Base-by-base conservation (phyloP, 768 basidiomycete species). In the Lactarius tabidus region DNA sequence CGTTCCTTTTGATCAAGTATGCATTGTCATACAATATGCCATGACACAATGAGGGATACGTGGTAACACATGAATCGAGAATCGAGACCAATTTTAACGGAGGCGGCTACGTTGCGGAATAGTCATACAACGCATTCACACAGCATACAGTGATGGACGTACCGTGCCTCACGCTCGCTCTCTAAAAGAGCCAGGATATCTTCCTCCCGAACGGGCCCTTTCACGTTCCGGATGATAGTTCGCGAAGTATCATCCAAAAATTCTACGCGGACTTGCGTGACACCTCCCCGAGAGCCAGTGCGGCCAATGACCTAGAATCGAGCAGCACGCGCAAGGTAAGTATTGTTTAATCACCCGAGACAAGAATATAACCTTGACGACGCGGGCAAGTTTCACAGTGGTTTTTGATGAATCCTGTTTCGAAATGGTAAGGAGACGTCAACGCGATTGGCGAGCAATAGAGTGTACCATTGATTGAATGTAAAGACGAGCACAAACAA, bases 111-210 rank as follows among this genome's bases (percentile, higher is more conserved):
- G 53, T 33, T 57, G 51, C n/a, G 28, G 35, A 51, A 59, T 36
- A 23, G 45, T 63, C 58, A 60, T 17, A 57, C 20, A 52, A 39
- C 12, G 39, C 9, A 31, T 59, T n/a, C 12, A 57, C 23, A 55
- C 29, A 39, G 35, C 15, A 51, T 38, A 60, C 9, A 15, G n/a
- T 43, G 23, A 55, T 57, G 36, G 23, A 86, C 93, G 73, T 74
- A 97, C 97, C 97, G 93, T 73, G 97, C 97, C 83, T 99, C 97
- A 80, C 97, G 93, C 81, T 99, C 97, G 77, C 90, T 91, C 84
- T 99, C 97, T 75, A 98, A 82, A 70, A 99, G 82, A 71, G 95
- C 94, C 67, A 99, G 84, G 74, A 98, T 97, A 77, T 99, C 97
- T 78, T 95, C 86, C 79, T 94, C 90, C 69, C 93, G 82, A 66